Conservation (phyloP, 2,329 filamentous ascomycete genomes). For the Xylaria sp. region DNA sequence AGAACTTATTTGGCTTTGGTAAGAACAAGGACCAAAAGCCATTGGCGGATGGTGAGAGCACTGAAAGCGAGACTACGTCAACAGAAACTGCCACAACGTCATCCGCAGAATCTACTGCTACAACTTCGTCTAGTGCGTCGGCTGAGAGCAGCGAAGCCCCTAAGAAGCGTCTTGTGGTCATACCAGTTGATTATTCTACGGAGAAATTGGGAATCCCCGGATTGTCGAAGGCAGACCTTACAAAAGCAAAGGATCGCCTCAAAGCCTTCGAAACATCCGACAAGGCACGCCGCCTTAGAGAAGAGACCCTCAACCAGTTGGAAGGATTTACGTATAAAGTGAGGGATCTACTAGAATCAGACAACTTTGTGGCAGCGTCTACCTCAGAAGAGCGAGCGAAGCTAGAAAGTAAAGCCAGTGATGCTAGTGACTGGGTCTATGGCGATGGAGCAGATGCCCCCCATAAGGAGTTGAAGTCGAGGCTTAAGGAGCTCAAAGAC, state of each 20-base stretch:
- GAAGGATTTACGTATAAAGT: constrained; percentile 92
- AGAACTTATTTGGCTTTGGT: constrained; percentile 95
- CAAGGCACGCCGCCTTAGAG: constrained; percentile 76
- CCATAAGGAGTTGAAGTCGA: constrained; percentile 78
- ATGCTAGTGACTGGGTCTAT: constrained; percentile 90
- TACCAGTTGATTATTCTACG: constrained; percentile 63
- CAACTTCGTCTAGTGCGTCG: constrained; percentile 60
- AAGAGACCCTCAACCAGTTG: constrained; percentile 92
- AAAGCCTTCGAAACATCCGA: constrained; percentile 89
- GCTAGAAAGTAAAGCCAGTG: constrained; percentile 75
- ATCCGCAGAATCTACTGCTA: constrained; percentile 52
- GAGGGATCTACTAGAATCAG: constrained; percentile 82
- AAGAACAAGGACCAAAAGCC: constrained; percentile 88
- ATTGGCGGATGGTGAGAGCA: constrained; percentile 68
- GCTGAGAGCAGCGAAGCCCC: constrained; percentile 64
- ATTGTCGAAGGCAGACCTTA: constrained; percentile 61
- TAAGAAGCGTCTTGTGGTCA: constrained; percentile 68
- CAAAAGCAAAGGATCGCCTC: constrained; percentile 74
- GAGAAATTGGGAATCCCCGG: constrained; percentile 63
- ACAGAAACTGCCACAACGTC: constrained; percentile 59
- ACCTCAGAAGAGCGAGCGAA: constrained; percentile 73
- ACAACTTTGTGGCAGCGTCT: constrained; percentile 77
- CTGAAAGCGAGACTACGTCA: constrained; percentile 59
- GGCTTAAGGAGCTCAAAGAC: constrained; percentile 79
- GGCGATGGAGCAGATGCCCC: constrained; percentile 82